Evolutionary conservation across 2,329 filamentous ascomycete genomes (phyloP).

Genomic region (Allantophomopsis lycopodina): DNA sequence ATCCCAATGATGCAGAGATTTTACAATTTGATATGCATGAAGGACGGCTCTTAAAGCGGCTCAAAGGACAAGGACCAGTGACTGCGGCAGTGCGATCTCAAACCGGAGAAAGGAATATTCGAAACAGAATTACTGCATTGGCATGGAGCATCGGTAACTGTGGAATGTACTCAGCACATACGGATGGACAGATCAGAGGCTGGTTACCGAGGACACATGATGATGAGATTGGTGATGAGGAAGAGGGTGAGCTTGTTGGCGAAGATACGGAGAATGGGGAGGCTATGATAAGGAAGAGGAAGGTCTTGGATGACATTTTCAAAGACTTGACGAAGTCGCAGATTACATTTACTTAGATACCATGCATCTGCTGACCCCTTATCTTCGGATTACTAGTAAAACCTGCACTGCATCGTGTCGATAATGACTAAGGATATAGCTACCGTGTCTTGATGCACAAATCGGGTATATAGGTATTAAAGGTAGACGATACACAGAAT

Average conservation of each 20-base stretch:
- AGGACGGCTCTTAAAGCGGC: conserved; percentile 55
- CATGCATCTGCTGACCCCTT: too few relatives aligned
- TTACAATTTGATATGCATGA: conserved; percentile 68
- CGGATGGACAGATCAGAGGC: conserved; percentile 69
- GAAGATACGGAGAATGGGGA: conserved; percentile 30
- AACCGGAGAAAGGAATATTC: conserved; percentile 41
- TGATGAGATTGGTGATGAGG: conserved; percentile 32
- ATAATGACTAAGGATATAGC: too few relatives aligned
- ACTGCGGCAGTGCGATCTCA: conserved; percentile 29
- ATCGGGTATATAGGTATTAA: too few relatives aligned
- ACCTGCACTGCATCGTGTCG: too few relatives aligned
- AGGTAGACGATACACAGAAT: too few relatives aligned
- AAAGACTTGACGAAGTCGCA: conserved; percentile 59
- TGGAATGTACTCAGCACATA: conserved; percentile 66
- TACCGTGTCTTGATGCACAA: too few relatives aligned
- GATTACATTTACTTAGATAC: conserved; percentile 41
- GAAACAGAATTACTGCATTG: conserved; percentile 58
- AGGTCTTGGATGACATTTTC: conserved; percentile 70
- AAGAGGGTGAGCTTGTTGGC: conserved; percentile 19
- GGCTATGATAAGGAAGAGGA: conserved; percentile 53
- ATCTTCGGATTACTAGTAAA: too few relatives aligned
- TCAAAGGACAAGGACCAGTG: conserved; percentile 49
- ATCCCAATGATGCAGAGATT: conserved; percentile 71
- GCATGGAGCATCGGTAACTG: conserved; percentile 53
- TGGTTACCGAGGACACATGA: conserved; percentile 55